Evolutionary conservation across 1,284 basidiomycete genomes (phyloP), one percentile per base, ranked within the genome.

Genomic region (Chiua sp.): DNA sequence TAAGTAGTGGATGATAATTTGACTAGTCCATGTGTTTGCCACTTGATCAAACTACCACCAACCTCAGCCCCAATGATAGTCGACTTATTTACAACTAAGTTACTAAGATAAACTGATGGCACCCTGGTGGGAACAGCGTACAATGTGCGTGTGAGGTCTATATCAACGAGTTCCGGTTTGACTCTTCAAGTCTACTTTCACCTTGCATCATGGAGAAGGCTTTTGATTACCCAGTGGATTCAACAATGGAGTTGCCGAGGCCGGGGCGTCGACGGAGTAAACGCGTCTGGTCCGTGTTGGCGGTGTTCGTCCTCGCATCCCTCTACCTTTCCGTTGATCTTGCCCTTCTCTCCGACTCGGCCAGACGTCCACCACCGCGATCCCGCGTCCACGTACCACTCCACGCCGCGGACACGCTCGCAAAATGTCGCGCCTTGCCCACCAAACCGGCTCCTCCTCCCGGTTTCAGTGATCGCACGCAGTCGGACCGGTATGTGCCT

Each of bases 401-500:
- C 26, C 62, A 67, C 32, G 64, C 66, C 12, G 52, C 53, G 22
- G 59, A 64, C 12, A 62, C 60, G 12, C 56, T 73, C 22, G 62
- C 70, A 2, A 71, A 56, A 47, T 72, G 70, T 61, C 66, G 61
- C 5, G 68, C 64, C 12, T 48, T 72, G 56, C 49, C 73, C 51
- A 69, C 68, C 53, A 69, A 65, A 32, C 80, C 86, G 1, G 82
- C 82, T 0, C 83, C 88, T 12, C 77, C 86, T 18, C 68, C 75
- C 0, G 68, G 77, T 32, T 91, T 91, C 68, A 71, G 75, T 50
- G 70, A 75, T 33, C 83, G 94, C 16, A 81, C 72, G 1, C 66
- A 65, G 32, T 91, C 85, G 8, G 93, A 95, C 68, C 81, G 93
- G 33, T 91, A 81, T 63, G 90, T 86, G 18, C 69, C 75, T 0